A percentile compares a stretch with the other conserved stretches of the same genome.
Evolutionary conservation across 352 stramenopile genomes (phyloP).

Genomic region (Pythium inflatum): DNA sequence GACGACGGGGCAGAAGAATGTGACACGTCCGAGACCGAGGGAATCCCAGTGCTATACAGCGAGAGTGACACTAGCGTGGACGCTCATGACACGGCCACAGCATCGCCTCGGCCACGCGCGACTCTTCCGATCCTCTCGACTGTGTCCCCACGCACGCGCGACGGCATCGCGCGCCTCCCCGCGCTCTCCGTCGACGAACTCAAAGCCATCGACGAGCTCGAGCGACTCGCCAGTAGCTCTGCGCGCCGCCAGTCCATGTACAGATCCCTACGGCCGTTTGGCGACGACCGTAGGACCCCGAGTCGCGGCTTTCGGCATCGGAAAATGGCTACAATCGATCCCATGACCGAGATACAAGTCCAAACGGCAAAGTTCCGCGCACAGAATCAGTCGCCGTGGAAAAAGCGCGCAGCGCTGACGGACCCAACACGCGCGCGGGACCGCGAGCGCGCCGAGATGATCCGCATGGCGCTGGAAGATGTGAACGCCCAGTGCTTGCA

Average conservation of each 20-base stretch:
- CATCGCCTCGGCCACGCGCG: too few species aligned
- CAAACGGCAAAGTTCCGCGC: conserved; percentile 1
- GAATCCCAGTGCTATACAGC: too few species aligned
- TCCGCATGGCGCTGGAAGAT: conserved; percentile 46
- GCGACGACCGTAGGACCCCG: neutral
- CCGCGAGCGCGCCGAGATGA: conserved; percentile 33
- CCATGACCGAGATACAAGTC: conserved; percentile 4
- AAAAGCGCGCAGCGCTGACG: conserved; percentile 15
- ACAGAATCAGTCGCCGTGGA: conserved; percentile 23
- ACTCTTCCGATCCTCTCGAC: conserved; percentile 52
- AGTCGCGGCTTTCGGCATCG: conserved; percentile 20
- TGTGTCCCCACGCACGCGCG: conserved; percentile 53
- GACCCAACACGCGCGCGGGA: too few species aligned
- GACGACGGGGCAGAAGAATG: neutral
- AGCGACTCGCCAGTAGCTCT: conserved; percentile 38
- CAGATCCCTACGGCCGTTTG: conserved; percentile 19
- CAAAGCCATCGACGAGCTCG: conserved; percentile 47
- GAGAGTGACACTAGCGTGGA: neutral
- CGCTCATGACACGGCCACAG: too few species aligned
- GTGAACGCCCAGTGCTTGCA: conserved; percentile 17
- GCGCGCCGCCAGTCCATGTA: conserved; percentile 25
- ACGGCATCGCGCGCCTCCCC: conserved; percentile 46
- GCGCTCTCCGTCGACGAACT: conserved; percentile 42
- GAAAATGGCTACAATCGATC: conserved; percentile 20
- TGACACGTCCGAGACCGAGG: neutral